These are phyloP conservation scores for Magnusiomyces suaveolens DNA, from an alignment of 1,139 yeast genomes.

Conservation along the genomic window DNA sequence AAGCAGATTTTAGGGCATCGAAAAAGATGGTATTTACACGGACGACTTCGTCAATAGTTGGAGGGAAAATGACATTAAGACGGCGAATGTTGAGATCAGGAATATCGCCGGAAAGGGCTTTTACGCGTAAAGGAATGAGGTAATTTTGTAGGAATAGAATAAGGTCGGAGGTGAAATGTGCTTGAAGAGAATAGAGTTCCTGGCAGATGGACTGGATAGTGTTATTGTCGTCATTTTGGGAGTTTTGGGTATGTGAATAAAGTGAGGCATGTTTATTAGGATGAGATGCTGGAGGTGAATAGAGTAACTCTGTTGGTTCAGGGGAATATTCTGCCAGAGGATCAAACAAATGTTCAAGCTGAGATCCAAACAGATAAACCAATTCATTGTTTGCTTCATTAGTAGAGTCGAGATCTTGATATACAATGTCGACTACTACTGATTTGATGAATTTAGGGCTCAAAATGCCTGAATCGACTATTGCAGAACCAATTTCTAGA, in stretches of 20 bases:
- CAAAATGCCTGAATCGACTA: slow-evolving; percentile 48
- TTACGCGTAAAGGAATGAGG: slow-evolving; percentile 66
- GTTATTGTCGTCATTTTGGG: slow-evolving; percentile 24
- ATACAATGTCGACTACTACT: slow-evolving; percentile 61
- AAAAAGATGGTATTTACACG: slow-evolving; percentile 76
- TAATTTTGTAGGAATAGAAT: slow-evolving; percentile 69
- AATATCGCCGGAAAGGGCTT: slow-evolving; percentile 49
- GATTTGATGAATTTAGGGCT: slow-evolving; percentile 49
- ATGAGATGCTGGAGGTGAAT: slow-evolving; percentile 41
- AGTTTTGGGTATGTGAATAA: slow-evolving; percentile 10
- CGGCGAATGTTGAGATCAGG: slow-evolving; percentile 44
- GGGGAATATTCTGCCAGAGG: slow-evolving; percentile 89
- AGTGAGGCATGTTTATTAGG: neutral
- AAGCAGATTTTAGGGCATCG: slow-evolving; percentile 61
- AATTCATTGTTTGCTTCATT: slow-evolving; percentile 64
- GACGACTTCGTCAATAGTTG: slow-evolving; percentile 88
- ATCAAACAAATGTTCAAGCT: slow-evolving; percentile 78
- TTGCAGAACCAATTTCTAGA: slow-evolving; percentile 43
- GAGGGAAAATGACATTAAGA: slow-evolving; percentile 76
- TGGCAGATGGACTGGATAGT: slow-evolving; percentile 42
- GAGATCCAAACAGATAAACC: slow-evolving; percentile 70
- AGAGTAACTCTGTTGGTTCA: slow-evolving; percentile 63
- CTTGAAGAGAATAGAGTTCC: slow-evolving; percentile 62
- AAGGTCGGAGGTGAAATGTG: slow-evolving; percentile 60
- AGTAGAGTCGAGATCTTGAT: slow-evolving; percentile 42